Evolutionary conservation across 169 alveolate genomes (phyloP).

Genomic region (Hepatocystis sp.): DNA sequence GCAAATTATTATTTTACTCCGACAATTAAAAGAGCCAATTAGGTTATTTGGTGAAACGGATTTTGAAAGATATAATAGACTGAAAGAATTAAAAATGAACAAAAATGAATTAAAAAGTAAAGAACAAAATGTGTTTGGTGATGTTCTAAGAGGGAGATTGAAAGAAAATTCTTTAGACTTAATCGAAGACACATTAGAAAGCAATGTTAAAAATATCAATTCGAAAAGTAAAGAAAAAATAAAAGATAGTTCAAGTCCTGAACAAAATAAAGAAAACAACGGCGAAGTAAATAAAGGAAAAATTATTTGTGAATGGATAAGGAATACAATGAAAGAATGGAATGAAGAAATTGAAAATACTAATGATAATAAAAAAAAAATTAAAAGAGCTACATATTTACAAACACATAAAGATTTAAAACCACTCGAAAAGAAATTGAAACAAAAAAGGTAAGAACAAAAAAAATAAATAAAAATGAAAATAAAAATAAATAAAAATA

Average conservation of each 20-base stretch:
- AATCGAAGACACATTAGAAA: conserved; percentile 63
- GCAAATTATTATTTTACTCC: conserved; percentile 80
- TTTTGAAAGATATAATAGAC: conserved; percentile 77
- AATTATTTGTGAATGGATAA: conserved; percentile 54
- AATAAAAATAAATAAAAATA: background rate
- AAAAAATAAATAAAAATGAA: background rate
- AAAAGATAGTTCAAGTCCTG: conserved; percentile 8
- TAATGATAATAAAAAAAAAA: conserved; percentile 51
- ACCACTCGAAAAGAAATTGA: conserved; percentile 66
- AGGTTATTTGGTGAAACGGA: conserved; percentile 90
- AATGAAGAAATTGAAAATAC: conserved; percentile 69
- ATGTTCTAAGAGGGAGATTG: conserved; percentile 72
- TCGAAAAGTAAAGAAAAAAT: conserved; percentile 17
- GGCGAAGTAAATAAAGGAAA: conserved; percentile 37
- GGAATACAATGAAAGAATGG: conserved; percentile 73
- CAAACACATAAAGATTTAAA: conserved; percentile 74
- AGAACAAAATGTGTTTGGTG: conserved; percentile 69
- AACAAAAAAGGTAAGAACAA: conserved; percentile 47
- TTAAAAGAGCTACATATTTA: conserved; percentile 64
- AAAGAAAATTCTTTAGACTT: conserved; percentile 57
- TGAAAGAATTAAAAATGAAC: conserved; percentile 70
- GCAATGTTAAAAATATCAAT: conserved; percentile 27
- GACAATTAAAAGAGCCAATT: conserved; percentile 86
- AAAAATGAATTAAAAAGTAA: conserved; percentile 61
- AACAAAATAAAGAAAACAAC: conserved; percentile 28